phyloP scores from a whole-genome alignment of 495 filamentous ascomycete species.

The Penicillium dipodomyicola region DNA sequence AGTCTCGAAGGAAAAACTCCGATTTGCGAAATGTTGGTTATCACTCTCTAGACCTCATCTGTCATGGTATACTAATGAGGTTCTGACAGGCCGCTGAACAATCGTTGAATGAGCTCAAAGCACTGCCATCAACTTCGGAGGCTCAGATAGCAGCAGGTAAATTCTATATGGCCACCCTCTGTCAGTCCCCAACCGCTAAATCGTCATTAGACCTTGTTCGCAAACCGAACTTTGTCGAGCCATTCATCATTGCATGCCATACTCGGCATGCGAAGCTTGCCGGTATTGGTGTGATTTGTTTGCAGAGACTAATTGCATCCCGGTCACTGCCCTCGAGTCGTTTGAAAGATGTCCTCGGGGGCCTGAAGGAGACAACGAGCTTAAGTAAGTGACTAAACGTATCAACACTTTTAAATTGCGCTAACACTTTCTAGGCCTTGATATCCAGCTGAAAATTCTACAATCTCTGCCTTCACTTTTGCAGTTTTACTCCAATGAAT shows the following conservation, averaged over 20 bases:
- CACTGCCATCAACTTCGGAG: constrained; percentile 71
- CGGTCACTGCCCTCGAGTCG: constrained; percentile 69
- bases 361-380: constrained; percentile 75
- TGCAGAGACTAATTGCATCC: constrained; percentile 83
- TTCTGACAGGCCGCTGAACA: constrained; percentile 79
- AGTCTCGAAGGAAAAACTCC: constrained; percentile 88
- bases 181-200: constrained; percentile 20
- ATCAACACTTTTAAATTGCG: background rate
- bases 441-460: constrained; percentile 93
- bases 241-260: constrained; percentile 88
- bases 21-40: constrained; percentile 76
- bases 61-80: constrained; percentile 21
- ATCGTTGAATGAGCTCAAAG: constrained; percentile 85
- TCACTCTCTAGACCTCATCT: constrained; percentile 1
- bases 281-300: constrained; percentile 77
- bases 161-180: constrained; percentile 19
- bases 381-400: constrained; percentile 44
- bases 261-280: constrained; percentile 87
- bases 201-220: constrained; percentile 69
- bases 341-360: constrained; percentile 80
- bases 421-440: constrained; percentile 61
- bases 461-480: constrained; percentile 89
- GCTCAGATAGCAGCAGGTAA: constrained; percentile 79
- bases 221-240: constrained; percentile 78
- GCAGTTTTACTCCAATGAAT: constrained; percentile 81